Conservation (phyloP, 2,329 filamentous ascomycete species). For the Tolypocladium paradoxum region DNA sequence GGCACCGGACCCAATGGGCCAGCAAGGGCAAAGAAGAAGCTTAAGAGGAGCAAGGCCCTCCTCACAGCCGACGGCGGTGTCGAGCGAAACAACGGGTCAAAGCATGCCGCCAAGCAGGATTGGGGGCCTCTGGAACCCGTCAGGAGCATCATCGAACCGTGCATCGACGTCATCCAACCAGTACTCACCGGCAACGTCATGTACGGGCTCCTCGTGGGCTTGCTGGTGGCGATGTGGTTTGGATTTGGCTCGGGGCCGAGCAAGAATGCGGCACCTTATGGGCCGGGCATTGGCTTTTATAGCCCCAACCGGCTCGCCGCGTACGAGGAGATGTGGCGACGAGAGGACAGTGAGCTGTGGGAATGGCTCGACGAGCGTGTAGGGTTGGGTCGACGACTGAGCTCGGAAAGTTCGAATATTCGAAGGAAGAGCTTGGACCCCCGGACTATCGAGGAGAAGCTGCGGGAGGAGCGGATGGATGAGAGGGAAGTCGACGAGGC, state of each 20-base stretch:
- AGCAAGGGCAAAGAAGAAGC: slow-evolving; percentile 52
- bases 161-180: slow-evolving; percentile 58
- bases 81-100: slow-evolving; percentile 27
- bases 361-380: slow-evolving; percentile 85
- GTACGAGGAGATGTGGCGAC: slow-evolving; percentile 87
- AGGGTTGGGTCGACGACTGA: slow-evolving; percentile 52
- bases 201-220: slow-evolving; percentile 60
- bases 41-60: slow-evolving; percentile 38
- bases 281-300: slow-evolving; percentile 19
- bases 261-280: slow-evolving; percentile 24
- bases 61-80: slow-evolving; percentile 32
- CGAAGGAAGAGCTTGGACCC: slow-evolving; percentile 42
- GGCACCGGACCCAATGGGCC: slow-evolving; percentile 32
- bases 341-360: slow-evolving; percentile 84
- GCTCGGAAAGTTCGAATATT: slow-evolving; percentile 17
- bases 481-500: slow-evolving; percentile 68
- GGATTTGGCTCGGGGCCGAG: slow-evolving; percentile 42
- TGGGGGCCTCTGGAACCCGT: slow-evolving; percentile 82
- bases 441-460: slow-evolving; percentile 47
- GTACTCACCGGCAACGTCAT: slow-evolving; percentile 68
- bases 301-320: slow-evolving; percentile 60
- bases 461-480: slow-evolving; percentile 52
- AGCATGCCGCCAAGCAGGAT: slow-evolving; percentile 32
- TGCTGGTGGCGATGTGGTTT: slow-evolving; percentile 68
- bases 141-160: slow-evolving; percentile 56